phyloP scores from a whole-genome alignment of 2,329 filamentous ascomycete genomes.

The Fusarium redolens region DNA sequence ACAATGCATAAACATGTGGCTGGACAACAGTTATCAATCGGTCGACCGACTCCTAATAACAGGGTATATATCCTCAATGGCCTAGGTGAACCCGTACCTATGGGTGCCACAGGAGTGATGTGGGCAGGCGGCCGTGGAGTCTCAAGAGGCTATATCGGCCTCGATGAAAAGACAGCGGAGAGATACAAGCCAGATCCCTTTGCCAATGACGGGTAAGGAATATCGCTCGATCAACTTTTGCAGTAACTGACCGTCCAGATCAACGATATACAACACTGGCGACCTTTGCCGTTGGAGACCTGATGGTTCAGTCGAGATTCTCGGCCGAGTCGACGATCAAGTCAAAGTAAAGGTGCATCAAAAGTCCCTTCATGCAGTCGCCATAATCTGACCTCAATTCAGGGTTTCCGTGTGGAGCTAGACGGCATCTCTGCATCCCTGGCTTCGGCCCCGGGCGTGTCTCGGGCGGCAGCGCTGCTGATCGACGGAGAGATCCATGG shows the following conservation, averaged over 20 bases:
- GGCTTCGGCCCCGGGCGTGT: conserved; percentile 58
- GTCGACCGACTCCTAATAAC: conserved; percentile 62
- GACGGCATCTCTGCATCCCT: conserved; percentile 66
- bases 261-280: conserved; percentile 68
- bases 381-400: conserved; percentile 6
- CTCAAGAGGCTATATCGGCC: conserved; percentile 66
- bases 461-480: conserved; percentile 59
- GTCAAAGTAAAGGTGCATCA: conserved; percentile 66
- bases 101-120: conserved; percentile 63
- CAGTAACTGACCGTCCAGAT: conserved; percentile 16
- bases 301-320: conserved; percentile 65
- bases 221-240: too few relatives aligned
- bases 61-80: conserved; percentile 64
- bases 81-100: conserved; percentile 53
- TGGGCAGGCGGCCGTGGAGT: conserved; percentile 68
- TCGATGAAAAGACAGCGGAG: conserved; percentile 61
- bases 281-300: conserved; percentile 66
- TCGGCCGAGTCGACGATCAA: conserved; percentile 70
- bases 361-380: background rate
- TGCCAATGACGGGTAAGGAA: conserved; percentile 59
- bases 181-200: conserved; percentile 65
- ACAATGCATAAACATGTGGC: conserved; percentile 63
- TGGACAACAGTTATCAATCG: conserved; percentile 63
- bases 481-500: conserved; percentile 62
- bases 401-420: conserved; percentile 70